A percentile compares a stretch with the other conserved stretches of the same genome.
Conservation (phyloP, 164 flowering plant genomes). For the Vitis riparia region DNA sequence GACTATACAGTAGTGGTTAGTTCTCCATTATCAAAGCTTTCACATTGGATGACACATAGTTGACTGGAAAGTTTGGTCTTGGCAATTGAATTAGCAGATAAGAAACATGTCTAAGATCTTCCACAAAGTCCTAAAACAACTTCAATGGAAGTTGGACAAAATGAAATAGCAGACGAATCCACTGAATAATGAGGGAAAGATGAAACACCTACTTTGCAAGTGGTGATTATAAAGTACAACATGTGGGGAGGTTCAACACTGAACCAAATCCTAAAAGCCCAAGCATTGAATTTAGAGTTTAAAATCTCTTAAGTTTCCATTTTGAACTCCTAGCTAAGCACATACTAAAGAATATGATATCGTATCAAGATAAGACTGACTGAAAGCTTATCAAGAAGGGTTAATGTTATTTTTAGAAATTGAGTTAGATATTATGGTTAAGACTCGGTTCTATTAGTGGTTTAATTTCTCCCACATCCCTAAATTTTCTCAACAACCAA, state of each 20-base stretch:
- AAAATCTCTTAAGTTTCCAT: constrained; percentile 41
- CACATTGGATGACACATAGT: constrained; percentile 2
- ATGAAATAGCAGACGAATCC: not conserved
- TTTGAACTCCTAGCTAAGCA: constrained; percentile 30
- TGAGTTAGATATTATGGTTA: constrained; percentile 3
- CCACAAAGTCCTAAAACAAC: constrained; percentile 4
- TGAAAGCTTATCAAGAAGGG: constrained; percentile 16
- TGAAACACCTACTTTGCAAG: constrained; percentile 8
- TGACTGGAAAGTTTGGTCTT: not conserved
- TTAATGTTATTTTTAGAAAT: constrained; percentile 11
- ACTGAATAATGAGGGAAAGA: not conserved
- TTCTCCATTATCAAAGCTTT: constrained; percentile 1
- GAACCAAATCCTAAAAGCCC: constrained; percentile 24
- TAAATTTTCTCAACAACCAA: too few species aligned
- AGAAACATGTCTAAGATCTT: constrained; percentile 1
- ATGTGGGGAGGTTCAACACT: constrained; percentile 19
- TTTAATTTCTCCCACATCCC: too few species aligned
- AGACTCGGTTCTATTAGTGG: not conserved
- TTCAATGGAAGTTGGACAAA: constrained; percentile 1
- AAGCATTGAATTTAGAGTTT: constrained; percentile 18
- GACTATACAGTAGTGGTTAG: constrained; percentile 1
- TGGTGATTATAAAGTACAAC: constrained; percentile 5
- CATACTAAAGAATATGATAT: constrained; percentile 36
- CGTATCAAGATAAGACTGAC: constrained; percentile 28
- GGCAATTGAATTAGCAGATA: not conserved